Conservation (phyloP, 2,329 filamentous ascomycete species). For the Dissoconium aciculare region DNA sequence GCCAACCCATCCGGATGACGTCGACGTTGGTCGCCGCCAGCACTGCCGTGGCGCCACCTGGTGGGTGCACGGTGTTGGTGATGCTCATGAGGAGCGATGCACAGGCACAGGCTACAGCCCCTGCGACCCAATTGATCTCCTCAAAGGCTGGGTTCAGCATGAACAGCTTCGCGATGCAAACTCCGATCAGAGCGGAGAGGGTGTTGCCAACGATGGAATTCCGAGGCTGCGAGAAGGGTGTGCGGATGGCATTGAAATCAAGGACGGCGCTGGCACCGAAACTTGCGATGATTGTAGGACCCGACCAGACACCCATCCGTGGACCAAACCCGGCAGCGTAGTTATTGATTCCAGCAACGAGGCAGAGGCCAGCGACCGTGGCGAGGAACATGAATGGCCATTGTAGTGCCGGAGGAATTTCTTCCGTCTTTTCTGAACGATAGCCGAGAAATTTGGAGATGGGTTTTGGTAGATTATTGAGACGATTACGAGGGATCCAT, state of each 20-base stretch:
- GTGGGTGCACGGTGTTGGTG: conserved; percentile 36
- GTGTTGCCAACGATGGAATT: conserved; percentile 33
- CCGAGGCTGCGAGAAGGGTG: conserved; percentile 34
- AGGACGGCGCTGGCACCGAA: conserved; percentile 34
- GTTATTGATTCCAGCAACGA: conserved; percentile 29
- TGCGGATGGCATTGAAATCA: conserved; percentile 33
- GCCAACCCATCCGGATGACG: conserved; percentile 32
- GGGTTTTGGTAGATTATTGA: conserved; percentile 47
- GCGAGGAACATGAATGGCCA: conserved; percentile 31
- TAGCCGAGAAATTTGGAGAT: conserved; percentile 51
- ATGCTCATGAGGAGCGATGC: conserved; percentile 33
- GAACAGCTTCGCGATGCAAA: conserved; percentile 32
- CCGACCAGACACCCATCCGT: conserved; percentile 26
- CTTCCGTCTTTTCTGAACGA: conserved; percentile 23
- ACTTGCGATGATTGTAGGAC: conserved; percentile 30
- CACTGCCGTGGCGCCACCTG: conserved; percentile 35
- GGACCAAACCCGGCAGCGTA: conserved; percentile 24
- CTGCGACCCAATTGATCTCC: conserved; percentile 31
- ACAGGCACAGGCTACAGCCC: conserved; percentile 29
- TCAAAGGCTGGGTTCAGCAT: conserved; percentile 24
- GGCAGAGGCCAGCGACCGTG: conserved; percentile 30
- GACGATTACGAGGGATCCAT: conserved; percentile 49
- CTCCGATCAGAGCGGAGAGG: conserved; percentile 31
- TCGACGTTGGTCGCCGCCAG: conserved; percentile 28
- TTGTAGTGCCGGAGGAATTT: conserved; percentile 29